Evolutionary conservation across 148 eudicot species (phyloP).

Genomic region (Fagopyrum homotropicum): DNA sequence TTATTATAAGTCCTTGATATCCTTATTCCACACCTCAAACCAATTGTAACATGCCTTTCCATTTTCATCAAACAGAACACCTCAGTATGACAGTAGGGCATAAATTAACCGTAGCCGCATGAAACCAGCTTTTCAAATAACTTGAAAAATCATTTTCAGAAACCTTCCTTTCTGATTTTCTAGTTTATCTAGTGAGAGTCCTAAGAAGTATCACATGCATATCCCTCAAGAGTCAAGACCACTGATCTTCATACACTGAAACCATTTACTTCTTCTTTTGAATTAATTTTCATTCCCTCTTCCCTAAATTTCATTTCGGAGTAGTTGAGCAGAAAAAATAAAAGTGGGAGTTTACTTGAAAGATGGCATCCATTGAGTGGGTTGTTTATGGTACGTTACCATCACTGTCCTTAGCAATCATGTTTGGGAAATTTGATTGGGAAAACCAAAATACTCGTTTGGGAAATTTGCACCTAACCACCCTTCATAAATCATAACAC

Average conservation of each 20-base stretch:
- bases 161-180: too few species aligned
- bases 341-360: neutral
- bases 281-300: neutral
- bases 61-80: neutral
- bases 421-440: too few species aligned
- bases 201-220: too few species aligned
- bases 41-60: neutral
- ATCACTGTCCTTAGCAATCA: neutral
- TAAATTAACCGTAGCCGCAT: neutral
- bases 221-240: too few species aligned
- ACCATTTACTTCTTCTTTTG: too few species aligned
- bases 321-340: neutral
- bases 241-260: too few species aligned
- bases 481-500: too few species aligned
- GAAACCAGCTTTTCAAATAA: neutral
- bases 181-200: too few species aligned
- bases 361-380: neutral
- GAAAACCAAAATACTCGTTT: too few species aligned
- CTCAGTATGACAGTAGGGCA: neutral
- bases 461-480: too few species aligned
- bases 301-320: neutral
- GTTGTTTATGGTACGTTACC: neutral
- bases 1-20: neutral
- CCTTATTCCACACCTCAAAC: neutral
- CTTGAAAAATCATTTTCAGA: neutral